Percentiles rank a stretch among this genome's conserved stretches.
phyloP scores from a whole-genome alignment of 805 yeast genomes.

The Metschnikowia arizonensis region DNA sequence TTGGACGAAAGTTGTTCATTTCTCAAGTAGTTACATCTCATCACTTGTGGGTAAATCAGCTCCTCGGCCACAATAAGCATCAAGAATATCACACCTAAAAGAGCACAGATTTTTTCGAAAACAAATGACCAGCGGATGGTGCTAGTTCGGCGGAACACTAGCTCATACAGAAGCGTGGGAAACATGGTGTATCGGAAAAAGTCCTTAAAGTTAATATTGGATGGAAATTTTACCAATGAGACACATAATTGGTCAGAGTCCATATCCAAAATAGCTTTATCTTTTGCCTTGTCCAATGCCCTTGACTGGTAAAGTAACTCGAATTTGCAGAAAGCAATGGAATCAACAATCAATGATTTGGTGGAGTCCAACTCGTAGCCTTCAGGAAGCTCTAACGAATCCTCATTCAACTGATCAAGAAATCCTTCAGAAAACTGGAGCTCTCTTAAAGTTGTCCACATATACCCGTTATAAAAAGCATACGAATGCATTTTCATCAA shows the following conservation, averaged over 20 bases:
- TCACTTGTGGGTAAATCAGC: slow-evolving; percentile 67
- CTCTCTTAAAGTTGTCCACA: slow-evolving; percentile 63
- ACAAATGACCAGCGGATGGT: slow-evolving; percentile 68
- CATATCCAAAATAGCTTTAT: slow-evolving; percentile 12
- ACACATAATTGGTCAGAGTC: slow-evolving; percentile 10
- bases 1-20: slow-evolving; percentile 10
- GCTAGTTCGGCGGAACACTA: slow-evolving; percentile 74
- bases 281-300: slow-evolving; percentile 16
- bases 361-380: slow-evolving; percentile 26
- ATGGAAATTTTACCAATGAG: slow-evolving; percentile 54
- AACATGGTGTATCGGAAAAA: slow-evolving; percentile 79
- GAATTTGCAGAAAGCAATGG: slow-evolving; percentile 64
- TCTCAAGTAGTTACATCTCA: slow-evolving; percentile 53
- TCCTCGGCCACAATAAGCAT: slow-evolving; percentile 81
- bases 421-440: slow-evolving; percentile 45
- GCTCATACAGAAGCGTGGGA: slow-evolving; percentile 83
- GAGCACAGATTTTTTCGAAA: slow-evolving; percentile 65
- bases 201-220: slow-evolving; percentile 59
- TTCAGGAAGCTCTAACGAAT: slow-evolving; percentile 30
- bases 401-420: slow-evolving; percentile 18
- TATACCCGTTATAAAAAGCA: slow-evolving; percentile 85
- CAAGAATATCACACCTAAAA: slow-evolving; percentile 78
- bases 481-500: slow-evolving; percentile 96
- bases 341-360: slow-evolving; percentile 27
- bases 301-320: slow-evolving; percentile 62